Conservation (phyloP, 2,329 filamentous ascomycete genomes). For the Talaromyces sp. region DNA sequence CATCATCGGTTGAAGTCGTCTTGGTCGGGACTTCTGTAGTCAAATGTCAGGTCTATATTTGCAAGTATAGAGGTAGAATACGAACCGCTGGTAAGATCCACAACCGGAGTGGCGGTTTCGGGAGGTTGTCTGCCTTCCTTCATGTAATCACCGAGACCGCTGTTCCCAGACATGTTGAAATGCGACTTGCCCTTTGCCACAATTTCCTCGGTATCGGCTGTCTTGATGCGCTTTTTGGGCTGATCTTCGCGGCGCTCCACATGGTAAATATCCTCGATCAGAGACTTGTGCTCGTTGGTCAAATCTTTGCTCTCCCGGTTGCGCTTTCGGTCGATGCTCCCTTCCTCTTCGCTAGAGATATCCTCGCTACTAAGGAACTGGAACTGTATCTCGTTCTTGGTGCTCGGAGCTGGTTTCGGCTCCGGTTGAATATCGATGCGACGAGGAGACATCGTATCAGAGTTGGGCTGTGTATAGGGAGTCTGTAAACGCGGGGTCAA, state of each 20-base stretch:
- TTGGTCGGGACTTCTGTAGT: conserved; percentile 21
- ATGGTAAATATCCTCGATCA: conserved; percentile 74
- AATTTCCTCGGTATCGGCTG: conserved; percentile 46
- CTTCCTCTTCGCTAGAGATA: conserved; percentile 25
- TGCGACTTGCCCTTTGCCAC: conserved; percentile 42
- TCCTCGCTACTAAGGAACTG: conserved; percentile 29
- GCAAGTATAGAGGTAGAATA: background rate
- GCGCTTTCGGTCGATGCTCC: conserved; percentile 26
- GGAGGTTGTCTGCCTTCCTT: conserved; percentile 54
- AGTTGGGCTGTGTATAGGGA: background rate
- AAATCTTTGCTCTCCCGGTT: conserved; percentile 22
- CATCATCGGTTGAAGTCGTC: conserved; percentile 31
- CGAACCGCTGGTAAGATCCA: conserved; percentile 46
- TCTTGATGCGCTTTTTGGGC: conserved; percentile 65
- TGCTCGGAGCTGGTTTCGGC: background rate
- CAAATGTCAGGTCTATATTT: background rate
- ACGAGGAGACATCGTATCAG: background rate
- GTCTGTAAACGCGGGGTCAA: background rate
- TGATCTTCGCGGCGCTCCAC: conserved; percentile 63
- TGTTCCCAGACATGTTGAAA: conserved; percentile 51
- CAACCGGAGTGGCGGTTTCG: conserved; percentile 44
- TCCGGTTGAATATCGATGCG: background rate
- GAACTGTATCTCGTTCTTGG: conserved; percentile 23
- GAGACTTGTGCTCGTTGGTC: conserved; percentile 3
- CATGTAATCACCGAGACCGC: conserved; percentile 63